Evolutionary conservation across 306 rosid species (phyloP).

Genomic region (Citrullus colocynthis): DNA sequence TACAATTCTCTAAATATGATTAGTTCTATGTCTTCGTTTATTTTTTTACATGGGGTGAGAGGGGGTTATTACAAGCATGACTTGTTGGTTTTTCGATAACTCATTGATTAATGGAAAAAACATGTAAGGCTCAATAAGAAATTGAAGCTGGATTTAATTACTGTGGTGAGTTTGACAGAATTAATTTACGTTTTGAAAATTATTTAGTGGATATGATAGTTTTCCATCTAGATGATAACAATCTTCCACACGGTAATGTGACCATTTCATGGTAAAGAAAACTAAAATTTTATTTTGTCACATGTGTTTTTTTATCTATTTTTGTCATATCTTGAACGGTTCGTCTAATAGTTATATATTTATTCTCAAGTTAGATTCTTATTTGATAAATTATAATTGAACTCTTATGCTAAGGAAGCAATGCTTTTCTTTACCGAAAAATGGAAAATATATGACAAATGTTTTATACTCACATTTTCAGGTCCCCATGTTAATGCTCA

Average conservation of each 20-base stretch:
- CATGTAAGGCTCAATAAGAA: neutral
- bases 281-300: neutral
- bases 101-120: neutral
- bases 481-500: slow-evolving; percentile 33
- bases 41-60: too few relatives aligned
- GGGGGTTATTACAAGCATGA: neutral
- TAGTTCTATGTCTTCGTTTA: too few relatives aligned
- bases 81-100: neutral
- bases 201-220: neutral
- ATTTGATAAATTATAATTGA: neutral
- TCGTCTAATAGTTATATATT: neutral
- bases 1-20: neutral
- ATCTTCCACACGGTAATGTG: neutral
- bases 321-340: neutral
- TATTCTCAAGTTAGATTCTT: neutral
- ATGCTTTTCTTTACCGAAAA: neutral
- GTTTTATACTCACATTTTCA: neutral
- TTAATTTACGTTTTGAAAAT: neutral
- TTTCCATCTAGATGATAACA: neutral
- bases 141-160: neutral
- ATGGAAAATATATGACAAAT: neutral
- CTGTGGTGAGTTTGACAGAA: neutral
- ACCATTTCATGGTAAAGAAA: neutral
- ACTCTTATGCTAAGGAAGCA: neutral
- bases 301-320: neutral